Evolutionary conservation across 2,329 filamentous ascomycete genomes (phyloP).

Genomic region (Colletotrichum tofieldiae): DNA sequence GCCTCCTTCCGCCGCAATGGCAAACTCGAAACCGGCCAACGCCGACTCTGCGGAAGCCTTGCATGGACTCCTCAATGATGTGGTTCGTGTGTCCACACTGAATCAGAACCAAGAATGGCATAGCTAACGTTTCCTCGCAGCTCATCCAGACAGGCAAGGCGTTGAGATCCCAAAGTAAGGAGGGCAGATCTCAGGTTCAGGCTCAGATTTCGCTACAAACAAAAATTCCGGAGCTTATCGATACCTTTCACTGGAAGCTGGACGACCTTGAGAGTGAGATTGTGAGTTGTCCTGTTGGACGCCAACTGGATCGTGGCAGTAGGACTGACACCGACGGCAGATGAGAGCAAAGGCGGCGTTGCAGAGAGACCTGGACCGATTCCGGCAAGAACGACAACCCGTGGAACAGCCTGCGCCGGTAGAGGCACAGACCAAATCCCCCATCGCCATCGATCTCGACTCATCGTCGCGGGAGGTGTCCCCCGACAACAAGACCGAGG

Average conservation of each 20-base stretch:
- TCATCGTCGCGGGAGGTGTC: conserved; percentile 51
- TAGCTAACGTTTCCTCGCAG: conserved; percentile 53
- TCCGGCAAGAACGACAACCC: conserved; percentile 48
- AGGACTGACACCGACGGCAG: conserved; percentile 49
- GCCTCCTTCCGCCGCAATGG: conserved; percentile 18
- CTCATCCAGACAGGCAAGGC: conserved; percentile 73
- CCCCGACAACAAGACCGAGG: conserved; percentile 19
- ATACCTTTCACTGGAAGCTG: conserved; percentile 66
- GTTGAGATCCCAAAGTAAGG: conserved; percentile 64
- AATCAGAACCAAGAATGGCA: not conserved
- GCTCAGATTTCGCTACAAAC: conserved; percentile 54
- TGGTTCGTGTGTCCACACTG: conserved; percentile 58
- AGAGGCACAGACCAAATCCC: conserved; percentile 55
- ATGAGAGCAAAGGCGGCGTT: conserved; percentile 69
- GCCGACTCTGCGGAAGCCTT: conserved; percentile 60
- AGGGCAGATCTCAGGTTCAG: conserved; percentile 54
- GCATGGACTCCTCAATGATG: conserved; percentile 69
- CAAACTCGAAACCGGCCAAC: conserved; percentile 18
- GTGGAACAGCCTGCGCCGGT: conserved; percentile 47
- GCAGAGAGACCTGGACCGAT: conserved; percentile 66
- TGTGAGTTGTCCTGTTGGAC: conserved; percentile 54
- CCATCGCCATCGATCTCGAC: conserved; percentile 56
- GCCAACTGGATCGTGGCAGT: not conserved
- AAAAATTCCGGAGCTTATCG: conserved; percentile 64
- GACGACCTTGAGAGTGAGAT: conserved; percentile 72